These are phyloP conservation scores for Pleurotus sapidus DNA, from an alignment of 768 basidiomycete species.

Conservation along the genomic window DNA sequence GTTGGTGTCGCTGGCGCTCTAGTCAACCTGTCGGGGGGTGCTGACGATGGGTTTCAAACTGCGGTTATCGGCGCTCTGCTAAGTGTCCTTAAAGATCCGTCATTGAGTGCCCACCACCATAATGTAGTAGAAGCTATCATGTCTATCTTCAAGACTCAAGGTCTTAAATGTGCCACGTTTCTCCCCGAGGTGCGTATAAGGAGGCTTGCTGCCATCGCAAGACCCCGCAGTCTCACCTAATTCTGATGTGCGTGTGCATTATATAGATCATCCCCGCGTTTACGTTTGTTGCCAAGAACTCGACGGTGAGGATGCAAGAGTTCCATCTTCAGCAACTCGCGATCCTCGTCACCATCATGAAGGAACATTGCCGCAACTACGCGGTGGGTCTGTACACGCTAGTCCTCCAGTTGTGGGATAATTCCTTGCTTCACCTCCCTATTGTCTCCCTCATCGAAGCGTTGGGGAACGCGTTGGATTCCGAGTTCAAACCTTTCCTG, in stretches of 20 bases:
- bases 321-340: constrained; percentile 97
- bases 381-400: constrained; percentile 82
- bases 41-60: constrained; percentile 97
- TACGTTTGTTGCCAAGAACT: constrained; percentile 79
- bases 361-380: constrained; percentile 94
- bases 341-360: constrained; percentile 93
- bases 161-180: constrained; percentile 93
- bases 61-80: constrained; percentile 90
- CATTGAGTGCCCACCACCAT: constrained; percentile 83
- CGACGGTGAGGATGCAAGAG: constrained; percentile 81
- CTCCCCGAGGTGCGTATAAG: constrained; percentile 71
- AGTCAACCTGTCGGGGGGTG: constrained; percentile 53
- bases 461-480: constrained; percentile 88
- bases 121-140: constrained; percentile 97
- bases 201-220: constrained; percentile 2
- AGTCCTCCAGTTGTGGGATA: constrained; percentile 91
- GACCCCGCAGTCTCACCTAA: no score
- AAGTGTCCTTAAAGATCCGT: constrained; percentile 83
- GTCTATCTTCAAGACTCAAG: constrained; percentile 98
- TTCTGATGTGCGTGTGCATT: no score
- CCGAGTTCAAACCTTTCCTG: constrained; percentile 96
- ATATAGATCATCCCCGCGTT: constrained; percentile 93
- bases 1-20: constrained; percentile 69
- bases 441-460: constrained; percentile 92
- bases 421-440: constrained; percentile 77